Base-by-base conservation (phyloP, 371 early-diverging fungal species). In the Vittaforma corneae region DNA sequence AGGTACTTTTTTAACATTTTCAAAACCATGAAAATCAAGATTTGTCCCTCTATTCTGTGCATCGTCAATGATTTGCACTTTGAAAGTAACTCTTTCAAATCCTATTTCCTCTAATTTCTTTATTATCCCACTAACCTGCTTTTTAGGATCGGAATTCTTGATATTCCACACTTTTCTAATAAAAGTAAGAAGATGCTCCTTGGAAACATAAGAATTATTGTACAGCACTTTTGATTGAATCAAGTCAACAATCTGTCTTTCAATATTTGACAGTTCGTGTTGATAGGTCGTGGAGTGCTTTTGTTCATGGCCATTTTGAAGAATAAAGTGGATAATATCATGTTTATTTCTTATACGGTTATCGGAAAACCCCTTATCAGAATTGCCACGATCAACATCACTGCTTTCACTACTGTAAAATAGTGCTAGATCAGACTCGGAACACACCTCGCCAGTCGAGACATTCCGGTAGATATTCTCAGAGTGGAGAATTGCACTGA, bases 391-490 rank as follows among this genome's bases (percentile, higher is more conserved):
- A n/a, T n/a, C n/a, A n/a, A n/a, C n/a, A n/a, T n/a, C n/a, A n/a
- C n/a, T n/a, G 6, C 52, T 50, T 16, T 60, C 30, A 0, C 40
- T 0, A 22, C n/a, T 44, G 33, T 58, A 32, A 59, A 65, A 69
- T 6, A 47, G 1, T 2, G 28, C 29, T 24, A 73, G 32, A 54
- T 67, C 62, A 44, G 48, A 60, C 47, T 67, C 58, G 22, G 34
- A 35, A 38, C 71, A 68, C 32, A 69, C 52, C 47, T 71, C 66
- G 30, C 76, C 79, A 38, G 59, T 68, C 24, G 65, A 48, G 9
- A 76, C 63, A 61, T 72, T 72, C 52, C 53, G 44, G 55, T 65
- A 78, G 11, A 78, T 70, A n/a, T 56, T 65, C 24, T 47, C 34
- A 11, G 69, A 68, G 9, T 47, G 67, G 24, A 78, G 30, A 45